Evolutionary conservation across 768 basidiomycete genomes (phyloP), one percentile per base, ranked within the genome.

Genomic region (Mycena alexandri): DNA sequence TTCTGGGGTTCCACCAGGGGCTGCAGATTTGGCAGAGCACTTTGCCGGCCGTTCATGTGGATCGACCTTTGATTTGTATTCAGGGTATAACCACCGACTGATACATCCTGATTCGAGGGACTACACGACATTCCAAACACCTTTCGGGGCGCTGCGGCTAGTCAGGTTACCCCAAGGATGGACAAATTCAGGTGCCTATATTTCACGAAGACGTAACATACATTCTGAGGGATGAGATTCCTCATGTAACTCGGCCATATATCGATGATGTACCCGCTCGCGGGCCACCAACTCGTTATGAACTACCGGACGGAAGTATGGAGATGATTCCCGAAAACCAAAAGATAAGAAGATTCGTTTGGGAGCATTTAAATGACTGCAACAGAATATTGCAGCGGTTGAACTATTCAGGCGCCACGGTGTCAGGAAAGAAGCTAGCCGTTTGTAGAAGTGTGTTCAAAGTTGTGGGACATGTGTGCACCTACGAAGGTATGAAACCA

Each of bases 101-200:
- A 63, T 82, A 0, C 63, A 74, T 8, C 70, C 65, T 6, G 65
- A 71, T 3, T 80, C 73, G 0, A 43, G 72, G 2, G 75, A 81
- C 38, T 66, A 78, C 13, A 81, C 79, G 1, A 78, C 75, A 0
- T 81, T 80, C 58, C 72, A 75, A 55, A 75, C 71, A 0, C 77
- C 75, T 0, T 58, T 75, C 12, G 73, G 77, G 0, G 61, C 73
- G 0, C 34, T 73, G 1, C 64, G 71, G 0, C 68, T 79, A 0
- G 71, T 68, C 0, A 61, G 69, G 0, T 51, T 80, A 0, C 77
- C 76, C 0, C 78, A 78, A 75, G 81, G 79, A 0, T 75, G 74
- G 65, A 78, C 79, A 1, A 53, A 53, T 33, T 48, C 47, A n/a
- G 19, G 44, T 46, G 5, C 44, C 44, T 2, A 46, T 46, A 13